phyloP scores from a whole-genome alignment of 352 stramenopile genomes.

The Pythium rishiriense region DNA sequence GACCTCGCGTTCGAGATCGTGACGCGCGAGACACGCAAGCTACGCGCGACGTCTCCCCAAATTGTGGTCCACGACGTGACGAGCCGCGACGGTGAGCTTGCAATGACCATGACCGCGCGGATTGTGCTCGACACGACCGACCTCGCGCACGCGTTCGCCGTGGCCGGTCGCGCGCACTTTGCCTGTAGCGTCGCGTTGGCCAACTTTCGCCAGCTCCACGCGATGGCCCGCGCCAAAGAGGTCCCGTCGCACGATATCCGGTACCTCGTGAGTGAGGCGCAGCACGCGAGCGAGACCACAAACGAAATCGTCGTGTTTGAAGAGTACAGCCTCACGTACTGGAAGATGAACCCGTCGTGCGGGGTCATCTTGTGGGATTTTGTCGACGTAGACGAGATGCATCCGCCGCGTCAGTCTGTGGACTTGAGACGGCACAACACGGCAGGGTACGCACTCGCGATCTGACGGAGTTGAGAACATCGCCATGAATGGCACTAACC shows the following conservation, averaged over 20 bases:
- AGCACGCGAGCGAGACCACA: not conserved
- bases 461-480: not conserved
- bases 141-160: not conserved
- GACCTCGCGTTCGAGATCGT: constrained; percentile 3
- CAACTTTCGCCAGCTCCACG: not conserved
- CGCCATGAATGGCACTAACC: not conserved
- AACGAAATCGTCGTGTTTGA: not conserved
- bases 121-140: not conserved
- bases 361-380: not conserved
- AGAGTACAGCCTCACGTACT: not conserved
- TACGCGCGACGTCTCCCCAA: not conserved
- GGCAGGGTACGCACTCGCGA: not conserved
- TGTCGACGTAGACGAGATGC: constrained; percentile 1
- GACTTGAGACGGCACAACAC: not conserved
- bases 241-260: not conserved
- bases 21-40: not conserved
- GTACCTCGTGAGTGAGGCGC: not conserved
- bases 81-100: not conserved
- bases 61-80: not conserved
- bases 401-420: not conserved
- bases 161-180: not conserved
- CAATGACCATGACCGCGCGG: not conserved
- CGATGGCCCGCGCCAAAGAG: not conserved
- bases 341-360: not conserved
- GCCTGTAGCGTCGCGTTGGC: not conserved